A percentile compares a stretch with the other conserved stretches of the same genome.
These are phyloP conservation scores for Fusarium anguioides DNA, from an alignment of 2,329 filamentous ascomycete genomes.

Conservation along the genomic window DNA sequence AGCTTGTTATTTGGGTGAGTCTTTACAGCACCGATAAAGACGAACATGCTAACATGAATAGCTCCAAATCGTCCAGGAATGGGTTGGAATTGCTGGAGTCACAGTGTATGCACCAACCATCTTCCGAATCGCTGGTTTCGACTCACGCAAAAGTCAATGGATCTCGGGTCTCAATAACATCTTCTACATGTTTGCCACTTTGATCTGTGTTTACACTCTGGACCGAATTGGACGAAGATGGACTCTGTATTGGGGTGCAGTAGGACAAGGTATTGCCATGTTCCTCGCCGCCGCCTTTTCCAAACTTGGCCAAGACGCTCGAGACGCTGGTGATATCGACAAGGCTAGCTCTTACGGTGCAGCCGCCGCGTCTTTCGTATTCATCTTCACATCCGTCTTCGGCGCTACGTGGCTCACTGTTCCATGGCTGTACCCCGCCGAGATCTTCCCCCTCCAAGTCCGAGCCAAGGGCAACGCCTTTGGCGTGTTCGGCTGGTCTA, in stretches of 20 bases:
- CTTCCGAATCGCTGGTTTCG: conserved; percentile 75
- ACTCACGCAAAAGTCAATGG: conserved; percentile 70
- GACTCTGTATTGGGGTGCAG: conserved; percentile 76
- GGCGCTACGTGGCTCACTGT: conserved; percentile 63
- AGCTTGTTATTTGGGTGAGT: conserved; percentile 74
- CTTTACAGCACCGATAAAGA: rapidly evolving
- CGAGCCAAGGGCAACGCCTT: conserved; percentile 80
- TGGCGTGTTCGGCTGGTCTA: conserved; percentile 80
- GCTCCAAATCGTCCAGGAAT: conserved; percentile 39
- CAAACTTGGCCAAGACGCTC: conserved; percentile 63
- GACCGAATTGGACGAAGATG: conserved; percentile 75
- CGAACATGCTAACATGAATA: background rate
- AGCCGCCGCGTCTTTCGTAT: conserved; percentile 77
- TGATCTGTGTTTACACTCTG: conserved; percentile 76
- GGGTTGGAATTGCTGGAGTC: conserved; percentile 70
- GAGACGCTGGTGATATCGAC: conserved; percentile 57
- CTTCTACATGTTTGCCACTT: conserved; percentile 69
- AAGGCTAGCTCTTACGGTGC: conserved; percentile 65
- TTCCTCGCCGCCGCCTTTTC: conserved; percentile 68
- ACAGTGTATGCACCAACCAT: conserved; percentile 70
- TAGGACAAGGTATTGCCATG: conserved; percentile 73
- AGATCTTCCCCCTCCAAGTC: conserved; percentile 78
- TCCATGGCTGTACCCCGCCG: conserved; percentile 73
- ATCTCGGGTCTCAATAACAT: conserved; percentile 67
- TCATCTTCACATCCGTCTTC: conserved; percentile 60